A percentile compares a stretch with the other conserved stretches of the same genome.
Evolutionary conservation across 352 stramenopile genomes (phyloP).

Genomic region (Phytophthora podocarpi): DNA sequence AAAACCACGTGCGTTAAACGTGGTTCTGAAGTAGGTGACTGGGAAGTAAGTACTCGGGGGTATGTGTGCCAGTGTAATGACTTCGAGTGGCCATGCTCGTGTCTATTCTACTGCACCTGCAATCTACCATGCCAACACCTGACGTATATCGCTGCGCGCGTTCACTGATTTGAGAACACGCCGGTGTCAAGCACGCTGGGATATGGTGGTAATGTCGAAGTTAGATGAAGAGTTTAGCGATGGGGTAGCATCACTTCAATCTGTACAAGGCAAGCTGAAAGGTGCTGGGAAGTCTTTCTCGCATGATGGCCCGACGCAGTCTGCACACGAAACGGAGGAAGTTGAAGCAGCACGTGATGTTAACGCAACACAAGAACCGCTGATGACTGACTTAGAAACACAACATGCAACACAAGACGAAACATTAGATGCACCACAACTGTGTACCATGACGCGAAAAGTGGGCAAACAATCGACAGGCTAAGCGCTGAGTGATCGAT

Average conservation of each 20-base stretch:
- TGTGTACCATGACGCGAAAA: no score
- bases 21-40: background rate
- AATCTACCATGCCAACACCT: slow-evolving; percentile 12
- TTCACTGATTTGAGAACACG: no score
- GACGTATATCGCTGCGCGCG: slow-evolving; percentile 3
- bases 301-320: background rate
- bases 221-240: background rate
- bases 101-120: slow-evolving; percentile 4
- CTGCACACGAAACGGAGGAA: background rate
- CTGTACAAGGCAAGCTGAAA: slow-evolving; percentile 2
- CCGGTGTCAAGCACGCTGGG: background rate
- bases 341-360: background rate
- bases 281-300: background rate
- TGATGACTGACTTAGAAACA: no score
- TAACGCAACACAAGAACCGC: no score
- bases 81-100: background rate
- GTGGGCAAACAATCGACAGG: no score
- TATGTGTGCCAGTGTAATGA: slow-evolving; percentile 4
- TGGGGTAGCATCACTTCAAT: background rate
- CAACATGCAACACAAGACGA: no score
- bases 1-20: background rate
- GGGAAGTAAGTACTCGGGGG: background rate
- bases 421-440: no score
- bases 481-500: slow-evolving; percentile 1
- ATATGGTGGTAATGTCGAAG: background rate